Base-by-base conservation (phyloP, 306 rosid genomes). In the Vigna radiata region DNA sequence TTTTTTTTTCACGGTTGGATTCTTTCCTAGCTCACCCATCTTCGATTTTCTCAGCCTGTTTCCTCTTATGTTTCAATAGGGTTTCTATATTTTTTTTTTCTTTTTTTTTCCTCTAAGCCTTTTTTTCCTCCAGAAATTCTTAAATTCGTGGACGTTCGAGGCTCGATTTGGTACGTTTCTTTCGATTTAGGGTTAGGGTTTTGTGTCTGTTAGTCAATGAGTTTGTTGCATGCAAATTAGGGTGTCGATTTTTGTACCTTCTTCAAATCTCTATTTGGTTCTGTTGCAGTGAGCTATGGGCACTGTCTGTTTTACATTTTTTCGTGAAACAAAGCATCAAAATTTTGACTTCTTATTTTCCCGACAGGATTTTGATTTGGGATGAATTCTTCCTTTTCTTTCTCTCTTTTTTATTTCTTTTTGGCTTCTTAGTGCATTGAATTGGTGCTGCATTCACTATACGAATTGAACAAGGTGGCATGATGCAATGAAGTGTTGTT, bases 11-110 rank as follows among this genome's bases (percentile, higher is more conserved):
- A 84, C 86, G 85, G 85, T 85, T 84, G 84, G 91, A 87, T 87
- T 90, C 92, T 86, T 86, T 84, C 85, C 84, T 78, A 84, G 89
- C 86, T 73, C 83, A 70, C 82, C n/a, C 80, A 55, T 78, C 83
- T 89, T 87, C 89, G 91, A 83, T 83, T 89, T 84, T 81, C 90
- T 82, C 91, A 85, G 86, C 83, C 78, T 68, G 68, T 75, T 71
- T 73, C 70, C 59, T 79, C 54, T 75, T 39, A 50, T 77, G 63
- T 66, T 60, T 80, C 77, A 53, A 73, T 86, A 87, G 92, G 97
- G 93, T 86, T 88, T 79, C 86, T 69, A 66, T 80, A 16, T 61
- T 75, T 13, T 33, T 61, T 75, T 13, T 33, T 44, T 78, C 44
- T 31, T 70, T 55, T 18, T 10, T 33, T 7, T 37, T 33, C 31